Evolutionary conservation across 768 basidiomycete species (phyloP), one percentile per base, ranked within the genome.

Genomic region (Pisolithus albus): DNA sequence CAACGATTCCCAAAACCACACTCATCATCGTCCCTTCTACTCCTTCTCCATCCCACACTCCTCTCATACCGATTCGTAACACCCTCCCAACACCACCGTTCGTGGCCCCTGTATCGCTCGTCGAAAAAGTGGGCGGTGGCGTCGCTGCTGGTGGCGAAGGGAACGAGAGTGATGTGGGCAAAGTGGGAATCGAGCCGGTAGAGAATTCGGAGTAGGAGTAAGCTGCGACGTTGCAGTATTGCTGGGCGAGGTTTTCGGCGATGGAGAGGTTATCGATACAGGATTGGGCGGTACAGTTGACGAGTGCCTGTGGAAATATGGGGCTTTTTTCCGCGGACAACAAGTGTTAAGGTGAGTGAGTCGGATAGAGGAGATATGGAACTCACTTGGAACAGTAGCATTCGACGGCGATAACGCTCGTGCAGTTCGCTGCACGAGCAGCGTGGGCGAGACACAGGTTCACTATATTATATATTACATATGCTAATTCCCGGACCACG

Each of bases 301-400:
- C 65, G 46, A 78, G 58, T 18, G 62, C 60, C 5, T 50, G 37
- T 6, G 75, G 58, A 57, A 77, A 81, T 7, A 53, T 54, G 9
- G 68, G 62, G 46, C 67, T 70, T 47, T 10, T n/a, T n/a, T n/a
- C n/a, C n/a, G n/a, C n/a, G n/a, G n/a, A n/a, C n/a, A n/a, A n/a
- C n/a, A 10, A n/a, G 23, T 26, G 26, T 26, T 19, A 23, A 37
- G 13, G 15, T 11, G 8, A 41, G 34, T 34, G 13, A 34, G 11
- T 28, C 37, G 18, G 26, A 30, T 15, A 11, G 37, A 10, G 44
- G 51, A 4, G 9, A 34, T 39, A 40, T 24, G 24, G 11, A 42
- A 54, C 70, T 52, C 59, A 72, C 71, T 64, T 71, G 19, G 59
- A 43, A 52, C 80, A 80, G 58, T 72, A 81, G 57, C 80, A 81